These are phyloP conservation scores for Wickerhamiella cacticola DNA, from an alignment of 805 yeast genomes.

Conservation along the genomic window DNA sequence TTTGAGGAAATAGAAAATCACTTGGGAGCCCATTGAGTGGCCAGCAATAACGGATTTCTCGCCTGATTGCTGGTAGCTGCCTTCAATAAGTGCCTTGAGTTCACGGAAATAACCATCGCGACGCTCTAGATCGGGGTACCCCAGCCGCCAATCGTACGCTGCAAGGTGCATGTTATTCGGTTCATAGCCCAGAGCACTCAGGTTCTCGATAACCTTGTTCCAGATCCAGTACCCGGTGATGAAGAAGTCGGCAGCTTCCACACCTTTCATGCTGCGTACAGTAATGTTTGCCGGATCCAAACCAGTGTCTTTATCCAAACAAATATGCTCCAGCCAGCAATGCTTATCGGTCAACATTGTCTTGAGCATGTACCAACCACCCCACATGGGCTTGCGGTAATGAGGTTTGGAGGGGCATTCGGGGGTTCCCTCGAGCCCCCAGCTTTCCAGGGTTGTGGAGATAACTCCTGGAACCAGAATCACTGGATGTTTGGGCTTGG, in stretches of 20 bases:
- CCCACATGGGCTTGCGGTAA: slow-evolving; percentile 91
- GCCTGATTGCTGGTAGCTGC: slow-evolving; percentile 40
- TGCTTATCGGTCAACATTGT: slow-evolving; percentile 84
- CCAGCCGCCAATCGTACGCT: slow-evolving; percentile 91
- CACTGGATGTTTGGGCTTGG: slow-evolving; percentile 55
- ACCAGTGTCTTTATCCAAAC: slow-evolving; percentile 84
- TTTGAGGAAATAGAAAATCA: slow-evolving; percentile 75
- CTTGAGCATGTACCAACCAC: slow-evolving; percentile 86
- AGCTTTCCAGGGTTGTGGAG: slow-evolving; percentile 86
- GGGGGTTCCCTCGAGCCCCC: slow-evolving; percentile 67
- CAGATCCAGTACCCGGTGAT: slow-evolving; percentile 98
- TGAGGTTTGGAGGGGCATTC: slow-evolving; percentile 78
- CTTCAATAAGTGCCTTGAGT: slow-evolving; percentile 62
- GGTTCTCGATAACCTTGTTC: slow-evolving; percentile 88
- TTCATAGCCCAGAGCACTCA: slow-evolving; percentile 89
- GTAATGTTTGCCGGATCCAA: slow-evolving; percentile 77
- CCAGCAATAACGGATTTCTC: slow-evolving; percentile 67
- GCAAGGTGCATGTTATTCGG: slow-evolving; percentile 86
- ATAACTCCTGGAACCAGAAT: slow-evolving; percentile 93
- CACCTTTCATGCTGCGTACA: slow-evolving; percentile 86
- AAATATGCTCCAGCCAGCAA: slow-evolving; percentile 88
- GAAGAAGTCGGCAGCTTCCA: slow-evolving; percentile 93
- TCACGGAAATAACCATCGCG: slow-evolving; percentile 78
- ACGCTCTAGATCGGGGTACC: slow-evolving; percentile 74
- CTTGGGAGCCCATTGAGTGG: slow-evolving; percentile 95